Percentiles rank a stretch among this genome's conserved stretches.
Conservation (phyloP, 1,284 basidiomycete genomes). For the Malassezia sp. region DNA sequence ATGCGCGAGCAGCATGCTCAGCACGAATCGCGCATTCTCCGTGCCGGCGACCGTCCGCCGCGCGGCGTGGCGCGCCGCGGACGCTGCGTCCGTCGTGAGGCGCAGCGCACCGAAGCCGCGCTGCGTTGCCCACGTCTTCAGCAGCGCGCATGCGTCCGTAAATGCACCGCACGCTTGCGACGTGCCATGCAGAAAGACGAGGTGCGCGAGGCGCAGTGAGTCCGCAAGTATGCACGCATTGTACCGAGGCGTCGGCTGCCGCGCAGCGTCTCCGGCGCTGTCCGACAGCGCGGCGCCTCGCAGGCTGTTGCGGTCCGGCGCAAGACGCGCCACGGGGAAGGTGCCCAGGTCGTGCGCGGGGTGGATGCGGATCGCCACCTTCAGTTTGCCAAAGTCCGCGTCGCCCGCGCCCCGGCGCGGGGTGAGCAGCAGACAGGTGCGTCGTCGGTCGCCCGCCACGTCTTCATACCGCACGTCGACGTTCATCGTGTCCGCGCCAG, state of each 20-base stretch:
- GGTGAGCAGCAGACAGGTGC: slow-evolving; percentile 58
- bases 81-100: slow-evolving; percentile 30
- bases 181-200: slow-evolving; percentile 61
- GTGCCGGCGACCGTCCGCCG: slow-evolving; percentile 28
- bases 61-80: slow-evolving; percentile 16
- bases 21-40: slow-evolving; percentile 58
- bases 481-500: slow-evolving; percentile 42
- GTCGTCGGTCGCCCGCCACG: slow-evolving; percentile 57
- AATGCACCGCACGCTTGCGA: slow-evolving; percentile 59
- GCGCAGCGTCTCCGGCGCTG: slow-evolving; percentile 12
- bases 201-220: slow-evolving; percentile 57
- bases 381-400: slow-evolving; percentile 59
- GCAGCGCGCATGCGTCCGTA: slow-evolving; percentile 63
- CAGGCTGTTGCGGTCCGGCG: slow-evolving; percentile 56
- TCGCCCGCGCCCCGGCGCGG: slow-evolving; percentile 52
- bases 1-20: slow-evolving; percentile 45
- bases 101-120: slow-evolving; percentile 58
- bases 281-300: slow-evolving; percentile 18
- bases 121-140: slow-evolving; percentile 82
- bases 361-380: slow-evolving; percentile 63
- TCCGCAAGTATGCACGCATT: slow-evolving; percentile 64
- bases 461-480: slow-evolving; percentile 59
- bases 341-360: slow-evolving; percentile 56
- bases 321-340: slow-evolving; percentile 59
- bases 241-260: slow-evolving; percentile 59